Evolutionary conservation across 208 protist species (phyloP), one percentile per base, ranked within the genome.

Genomic region (Trypanosoma avium): DNA sequence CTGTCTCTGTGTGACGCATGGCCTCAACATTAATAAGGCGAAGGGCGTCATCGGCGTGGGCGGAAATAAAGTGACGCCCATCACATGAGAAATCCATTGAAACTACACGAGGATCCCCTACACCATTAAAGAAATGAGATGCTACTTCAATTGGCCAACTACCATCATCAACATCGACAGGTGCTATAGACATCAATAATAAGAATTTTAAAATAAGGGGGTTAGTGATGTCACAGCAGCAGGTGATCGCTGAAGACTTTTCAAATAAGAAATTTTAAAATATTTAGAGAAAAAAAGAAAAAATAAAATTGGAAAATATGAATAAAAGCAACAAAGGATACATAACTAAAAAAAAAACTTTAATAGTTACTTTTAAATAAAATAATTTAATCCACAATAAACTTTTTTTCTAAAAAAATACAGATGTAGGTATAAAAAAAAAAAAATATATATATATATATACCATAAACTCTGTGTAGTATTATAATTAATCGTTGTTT

Each of bases 31-130:
- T 77, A n/a, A 86, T 66, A 9, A 92, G 30, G 0, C 86, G 84
- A 30, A 95, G 46, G 4, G 89, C 77, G 56, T 93, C 89, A 60
- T 95, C 89, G 19, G 45, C 69, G 70, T 92, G 85, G 0, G 89
- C 69, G 1, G 89, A 91, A 49, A 87, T 52, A 61, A 90, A 91
- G 49, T 74, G 60, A 13, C 69, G 55, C 1, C 89, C 89, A 40
- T 93, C 82, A 5, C 82, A 56, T 2, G 85, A 91, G 46, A 95
- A 95, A 53, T 91, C 82, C 61, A 89, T 81, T 15, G 74, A 53
- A 4, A 73, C 80, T n/a, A 81, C 79, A 22, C 81, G 79, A n/a
- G 89, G 81, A 42, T 91, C 89, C 47, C 82, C 82, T 35, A 90
- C 49, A 29, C 73, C 82, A 1, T 79, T 82, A 67, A 86, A 93